Evolutionary conservation across 2,329 filamentous ascomycete genomes (phyloP), one percentile per base, ranked within the genome.

Genomic region (Ascosphaera aggregata): DNA sequence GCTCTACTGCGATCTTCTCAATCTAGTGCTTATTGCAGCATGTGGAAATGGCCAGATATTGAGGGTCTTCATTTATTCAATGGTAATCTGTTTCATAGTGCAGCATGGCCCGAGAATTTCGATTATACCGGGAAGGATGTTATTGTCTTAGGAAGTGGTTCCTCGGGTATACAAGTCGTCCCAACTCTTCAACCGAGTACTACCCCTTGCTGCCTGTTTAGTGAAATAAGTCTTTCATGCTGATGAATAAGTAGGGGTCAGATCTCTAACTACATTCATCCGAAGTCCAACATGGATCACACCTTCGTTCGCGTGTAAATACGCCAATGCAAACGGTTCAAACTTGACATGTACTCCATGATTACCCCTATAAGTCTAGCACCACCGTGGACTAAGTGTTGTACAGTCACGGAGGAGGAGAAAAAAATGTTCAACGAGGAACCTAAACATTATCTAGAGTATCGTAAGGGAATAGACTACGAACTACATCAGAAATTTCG

Each of bases 1-100:
- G 27, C 49, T 49, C 39, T 51, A 18, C 27, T 41, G 45, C 38
- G 43, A 45, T 37, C 36, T n/a, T 35, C 5, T 38, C 38, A 42
- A 31, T 27, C 22, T 27, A 27, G 7, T 27, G 22, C 22, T 27
- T 7, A 27, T 27, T 4, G 37, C 2, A 40, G 37, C 39, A 49
- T 54, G 18, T 62, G 53, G 56, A 57, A 57, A 40, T 65, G 58
- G 57, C 62, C 63, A 7, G 51, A 57, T 18, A 60, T 68, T 13
- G 49, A 52, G 2, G 65, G 65, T 2, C 52, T 63, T 7, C 53
- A 62, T 17, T 49, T 52, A 2, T 69, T 67, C 45, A 52, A 60
- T 40, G 62, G 62, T 2, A 54, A 56, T 38, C 42, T 64, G 3
- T 44, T 63, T 36, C 63, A 66, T 43, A 60, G 53, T 36, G 63